phyloP scores from a whole-genome alignment of 2,329 filamentous ascomycete species.

The Graphiopsis chlorocephala region DNA sequence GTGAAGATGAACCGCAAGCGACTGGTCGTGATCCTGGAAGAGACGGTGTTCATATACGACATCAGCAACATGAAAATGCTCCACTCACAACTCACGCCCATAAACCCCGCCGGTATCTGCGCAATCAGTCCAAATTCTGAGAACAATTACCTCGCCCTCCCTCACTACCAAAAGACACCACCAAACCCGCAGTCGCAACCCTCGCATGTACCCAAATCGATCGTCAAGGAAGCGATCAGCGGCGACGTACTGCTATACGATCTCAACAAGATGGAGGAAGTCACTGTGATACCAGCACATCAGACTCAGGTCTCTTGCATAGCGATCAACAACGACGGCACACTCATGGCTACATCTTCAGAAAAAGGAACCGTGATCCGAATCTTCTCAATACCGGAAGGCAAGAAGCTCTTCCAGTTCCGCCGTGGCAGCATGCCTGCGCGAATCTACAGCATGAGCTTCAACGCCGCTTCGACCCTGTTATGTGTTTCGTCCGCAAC shows the following conservation, averaged over 20 bases:
- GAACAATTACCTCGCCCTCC: conserved; percentile 93
- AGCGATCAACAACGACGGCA: conserved; percentile 88
- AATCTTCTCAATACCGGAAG: conserved; percentile 87
- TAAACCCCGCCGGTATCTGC: conserved; percentile 83
- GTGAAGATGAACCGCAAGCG: conserved; percentile 93
- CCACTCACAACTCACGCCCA: conserved; percentile 88
- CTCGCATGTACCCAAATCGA: conserved; percentile 79
- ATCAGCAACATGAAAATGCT: conserved; percentile 98
- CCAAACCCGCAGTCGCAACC: conserved; percentile 50
- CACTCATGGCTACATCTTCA: conserved; percentile 85
- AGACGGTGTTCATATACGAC: conserved; percentile 97
- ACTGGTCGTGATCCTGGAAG: conserved; percentile 87
- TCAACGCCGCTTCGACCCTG: conserved; percentile 89
- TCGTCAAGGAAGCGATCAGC: conserved; percentile 68
- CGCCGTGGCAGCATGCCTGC: conserved; percentile 92
- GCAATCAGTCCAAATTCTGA: conserved; percentile 91
- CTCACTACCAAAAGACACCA: conserved; percentile 65
- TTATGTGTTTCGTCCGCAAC: conserved; percentile 94
- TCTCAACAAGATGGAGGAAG: conserved; percentile 80
- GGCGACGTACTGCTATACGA: conserved; percentile 94
- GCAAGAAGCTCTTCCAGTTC: conserved; percentile 94
- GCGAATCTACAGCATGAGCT: conserved; percentile 97
- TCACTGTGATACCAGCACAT: conserved; percentile 94
- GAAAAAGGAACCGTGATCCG: conserved; percentile 97
- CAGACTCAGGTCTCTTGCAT: conserved; percentile 87